phyloP scores from a whole-genome alignment of 495 filamentous ascomycete species.

The Penicillium chermesinum region DNA sequence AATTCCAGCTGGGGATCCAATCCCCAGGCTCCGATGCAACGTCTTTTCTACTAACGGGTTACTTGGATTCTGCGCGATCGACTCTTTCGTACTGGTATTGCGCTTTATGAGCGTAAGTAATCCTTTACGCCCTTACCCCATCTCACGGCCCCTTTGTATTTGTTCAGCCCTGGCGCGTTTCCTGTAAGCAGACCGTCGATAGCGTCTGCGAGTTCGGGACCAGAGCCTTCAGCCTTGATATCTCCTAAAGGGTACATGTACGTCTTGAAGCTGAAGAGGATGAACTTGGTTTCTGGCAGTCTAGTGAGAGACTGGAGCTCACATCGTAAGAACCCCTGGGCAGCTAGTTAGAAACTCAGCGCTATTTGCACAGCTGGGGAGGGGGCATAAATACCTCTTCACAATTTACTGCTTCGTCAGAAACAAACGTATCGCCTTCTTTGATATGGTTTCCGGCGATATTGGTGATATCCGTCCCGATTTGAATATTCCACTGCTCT shows the following conservation, averaged over 20 bases:
- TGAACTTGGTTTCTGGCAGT: conserved; percentile 56
- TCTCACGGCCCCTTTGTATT: conserved; percentile 56
- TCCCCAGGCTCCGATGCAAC: too few species aligned
- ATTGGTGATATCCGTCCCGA: conserved; percentile 24
- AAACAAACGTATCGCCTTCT: conserved; percentile 5
- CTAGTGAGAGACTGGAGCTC: conserved; percentile 76
- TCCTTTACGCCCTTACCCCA: conserved; percentile 61
- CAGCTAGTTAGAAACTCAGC: not conserved
- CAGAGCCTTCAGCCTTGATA: conserved; percentile 65
- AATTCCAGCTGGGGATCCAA: too few species aligned
- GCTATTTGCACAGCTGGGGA: conserved; percentile 21
- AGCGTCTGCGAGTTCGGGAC: conserved; percentile 58
- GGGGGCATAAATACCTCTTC: conserved; percentile 53
- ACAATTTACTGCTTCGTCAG: not conserved
- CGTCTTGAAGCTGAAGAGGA: conserved; percentile 77
- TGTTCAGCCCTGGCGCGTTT: conserved; percentile 60
- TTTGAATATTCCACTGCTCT: not conserved
- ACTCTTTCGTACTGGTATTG: too few species aligned
- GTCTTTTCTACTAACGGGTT: too few species aligned
- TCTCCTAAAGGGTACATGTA: conserved; percentile 64
- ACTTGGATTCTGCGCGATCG: too few species aligned
- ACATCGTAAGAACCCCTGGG: not conserved
- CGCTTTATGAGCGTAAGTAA: conserved; percentile 43
- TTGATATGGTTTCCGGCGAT: conserved; percentile 35
- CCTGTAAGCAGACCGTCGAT: conserved; percentile 68